phyloP scores from a whole-genome alignment of 1,139 yeast species.

The Blastobotrys aristatus region DNA sequence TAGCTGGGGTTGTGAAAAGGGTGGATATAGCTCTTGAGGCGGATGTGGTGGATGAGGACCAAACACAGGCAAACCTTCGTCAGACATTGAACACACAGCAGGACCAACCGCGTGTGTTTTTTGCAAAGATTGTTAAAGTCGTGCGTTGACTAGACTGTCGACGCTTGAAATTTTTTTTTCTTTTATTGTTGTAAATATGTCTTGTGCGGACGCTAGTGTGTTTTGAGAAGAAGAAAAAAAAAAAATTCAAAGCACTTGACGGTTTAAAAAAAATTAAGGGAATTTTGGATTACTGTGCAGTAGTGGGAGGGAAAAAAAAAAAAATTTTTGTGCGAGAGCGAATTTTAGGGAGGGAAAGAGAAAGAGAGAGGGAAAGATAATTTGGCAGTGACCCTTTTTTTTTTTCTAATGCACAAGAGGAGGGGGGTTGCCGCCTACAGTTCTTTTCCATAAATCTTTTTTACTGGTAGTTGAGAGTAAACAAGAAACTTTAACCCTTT shows the following conservation, averaged over 20 bases:
- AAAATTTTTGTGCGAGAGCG: too few species aligned
- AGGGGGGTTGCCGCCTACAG: too few species aligned
- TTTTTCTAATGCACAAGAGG: not conserved
- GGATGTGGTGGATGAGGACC: slow-evolving; percentile 10
- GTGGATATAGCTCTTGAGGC: not conserved
- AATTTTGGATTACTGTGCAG: slow-evolving; percentile 4
- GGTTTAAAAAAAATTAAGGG: not conserved
- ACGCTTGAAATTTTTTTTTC: too few species aligned
- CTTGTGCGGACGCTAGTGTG: too few species aligned
- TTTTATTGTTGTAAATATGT: too few species aligned
- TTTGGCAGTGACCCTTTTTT: not conserved
- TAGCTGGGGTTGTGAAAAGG: not conserved
- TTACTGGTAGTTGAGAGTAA: too few species aligned
- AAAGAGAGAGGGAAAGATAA: too few species aligned
- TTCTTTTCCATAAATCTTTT: not conserved
- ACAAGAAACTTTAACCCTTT: too few species aligned
- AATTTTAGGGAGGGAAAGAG: not conserved
- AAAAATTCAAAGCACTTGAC: not conserved
- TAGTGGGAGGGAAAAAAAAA: too few species aligned
- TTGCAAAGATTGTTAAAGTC: too few species aligned
- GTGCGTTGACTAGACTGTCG: too few species aligned
- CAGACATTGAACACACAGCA: slow-evolving; percentile 9
- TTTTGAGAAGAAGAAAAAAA: too few species aligned
- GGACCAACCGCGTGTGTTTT: slow-evolving; percentile 6
- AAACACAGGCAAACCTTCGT: slow-evolving; percentile 5